Evolutionary conservation across 345 rosid genomes (phyloP), one percentile per base, ranked within the genome.

Genomic region (Populus deltoides): DNA sequence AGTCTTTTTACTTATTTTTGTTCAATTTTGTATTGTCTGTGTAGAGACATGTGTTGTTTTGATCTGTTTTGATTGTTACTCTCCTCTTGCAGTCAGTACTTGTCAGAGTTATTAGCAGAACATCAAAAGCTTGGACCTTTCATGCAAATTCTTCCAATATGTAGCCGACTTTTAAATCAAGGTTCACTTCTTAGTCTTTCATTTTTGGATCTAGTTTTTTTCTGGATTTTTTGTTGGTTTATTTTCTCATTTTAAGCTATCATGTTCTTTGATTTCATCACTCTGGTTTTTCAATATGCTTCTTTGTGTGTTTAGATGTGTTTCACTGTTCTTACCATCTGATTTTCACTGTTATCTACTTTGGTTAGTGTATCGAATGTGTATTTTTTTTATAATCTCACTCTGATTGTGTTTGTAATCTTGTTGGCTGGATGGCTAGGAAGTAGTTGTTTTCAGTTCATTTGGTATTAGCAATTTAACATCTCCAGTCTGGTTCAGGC

Each of bases 51-150:
- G 41, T 84, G 75, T 73, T 61, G 80, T 81, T 84, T 78, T 79
- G 85, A 76, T 89, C 85, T 85, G 72, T 83, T 77, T 77, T 25
- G 68, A 70, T 75, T 78, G 71, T 70, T 76, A 76, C 72, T 59
- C n/a, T 9, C 65, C 29, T 76, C 66, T 69, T 80, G 87, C 81
- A 87, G 98, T 86, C 99, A 89, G 80, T 92, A 92, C 91, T 83
- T 96, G 84, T 68, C 97, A 79, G 98, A 93, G 85, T 86, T 96
- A 82, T 74, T 93, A 71, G 97, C 95, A 25, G 99, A 96, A 86
- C 97, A 90, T 87, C 97, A 92, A 75, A 96, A 96, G 97, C 90
- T 96, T 81, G 94, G 93, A 77, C 99, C 99, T 82, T 96, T 96
- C 88, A 85, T 89, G 86, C 97, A 90, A 83, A 92, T 96, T 74